Evolutionary conservation across 208 protist species (phyloP), one percentile per base, ranked within the genome.

Genomic region (Trypanosoma melophagium): DNA sequence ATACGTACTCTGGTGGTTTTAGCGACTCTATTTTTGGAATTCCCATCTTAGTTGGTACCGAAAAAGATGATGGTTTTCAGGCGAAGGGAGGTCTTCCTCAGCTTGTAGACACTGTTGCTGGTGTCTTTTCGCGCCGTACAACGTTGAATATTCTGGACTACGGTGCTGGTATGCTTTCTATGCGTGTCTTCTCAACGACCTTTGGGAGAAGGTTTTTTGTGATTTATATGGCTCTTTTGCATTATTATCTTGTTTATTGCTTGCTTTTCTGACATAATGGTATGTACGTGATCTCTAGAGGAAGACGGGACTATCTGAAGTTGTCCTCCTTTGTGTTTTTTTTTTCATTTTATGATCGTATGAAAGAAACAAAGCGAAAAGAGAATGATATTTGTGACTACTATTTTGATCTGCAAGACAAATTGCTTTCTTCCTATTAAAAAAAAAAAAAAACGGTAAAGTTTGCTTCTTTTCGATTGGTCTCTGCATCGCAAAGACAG

Each of bases 141-240:
- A 45, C 31, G 42, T 47, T 66, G 42, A 55, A 66, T 24, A 35
- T 53, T 14, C 14, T 66, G 0, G 61, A 66, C 45, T 66, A 66
- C n/a, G 19, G 17, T 21, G 45, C 61, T n/a, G 19, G 61, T 38
- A 3, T 56, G 14, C 17, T 66, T 50, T 66, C 25, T 42, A n/a
- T 66, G 35, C 50, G 28, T 44, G 61, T 66, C 7, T 57, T 50
- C 31, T 25, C 61, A 12, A 58, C 61, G 7, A 38, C 35, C 2
- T 31, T 24, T 0, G 22, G 61, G 35, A 19, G 45, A 40, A 17
- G 41, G 9, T 42, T 56, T 16, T 56, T 66, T 57, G 52, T 66
- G 7, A 9, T 66, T 22, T 64, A 64, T 28, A 21, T 64, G 24
- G 38, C 19, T 38, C 14, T 40, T 16, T 54, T 64, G 25, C 59